Base-by-base conservation (phyloP, 768 basidiomycete genomes). In the Boletus subparvulus region DNA sequence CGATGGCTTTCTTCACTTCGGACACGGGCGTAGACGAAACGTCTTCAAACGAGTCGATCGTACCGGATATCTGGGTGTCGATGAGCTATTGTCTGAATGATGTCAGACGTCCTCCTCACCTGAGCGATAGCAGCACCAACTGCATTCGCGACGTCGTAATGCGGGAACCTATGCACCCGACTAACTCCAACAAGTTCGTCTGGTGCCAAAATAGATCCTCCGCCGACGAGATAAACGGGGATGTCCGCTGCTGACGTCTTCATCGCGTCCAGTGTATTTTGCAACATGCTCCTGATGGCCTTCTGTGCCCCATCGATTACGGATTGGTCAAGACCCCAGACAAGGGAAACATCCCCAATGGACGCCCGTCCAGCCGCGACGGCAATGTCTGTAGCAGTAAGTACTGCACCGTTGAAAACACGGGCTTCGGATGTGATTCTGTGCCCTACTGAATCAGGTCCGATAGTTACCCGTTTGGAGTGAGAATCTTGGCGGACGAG, bases 401-500 rank as follows among this genome's bases (percentile, higher is more conserved):
- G 67, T 3, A 74, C 74, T 4, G 70, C 54, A 3, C 86, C 86
- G 8, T 83, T 82, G 60, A 88, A 88, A 0, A 85, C 73, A 10
- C 73, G 66, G 6, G 79, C 78, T 42, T 85, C 80, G 42, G 70
- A 74, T 5, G 75, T 74, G 48, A 83, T 74, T 58, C 70, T 66
- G 65, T 85, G 81, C 0, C 86, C 86, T 17, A 87, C 84, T 1
- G 84, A 88, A 62, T 85, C 81, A 12, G 86, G 86, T 0, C 86
- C 86, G 35, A 88, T 76, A 0, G 78, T 75, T 26, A 83, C 77
- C 47, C 69, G 75, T 21, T 75, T 70, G 3, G 67, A 65, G 16
- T 57, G 51, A 26, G 72, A 65, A 50, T 65, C 63, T 24, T 68
- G 55, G 42, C 77, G 75, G 24, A 86, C 74, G 39, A 78, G 67